Conservation (phyloP, 176 grass and related monocot species). For the Zizania latifolia region DNA sequence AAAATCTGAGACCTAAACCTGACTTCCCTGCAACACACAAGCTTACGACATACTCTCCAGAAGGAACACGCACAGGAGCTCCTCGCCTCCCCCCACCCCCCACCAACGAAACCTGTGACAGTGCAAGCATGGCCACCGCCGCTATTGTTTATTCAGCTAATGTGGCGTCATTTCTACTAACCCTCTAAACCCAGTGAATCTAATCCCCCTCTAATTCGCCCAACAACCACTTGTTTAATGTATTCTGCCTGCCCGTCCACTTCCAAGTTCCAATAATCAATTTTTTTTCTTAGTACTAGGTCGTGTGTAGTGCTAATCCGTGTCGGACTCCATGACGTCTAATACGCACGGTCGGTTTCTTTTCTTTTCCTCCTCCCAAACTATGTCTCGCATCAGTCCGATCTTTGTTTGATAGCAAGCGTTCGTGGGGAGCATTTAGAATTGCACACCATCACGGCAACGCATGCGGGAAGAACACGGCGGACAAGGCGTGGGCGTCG, state of each 20-base stretch:
- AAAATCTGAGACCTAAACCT: no score
- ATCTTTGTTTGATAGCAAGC: not conserved
- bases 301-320: conserved; percentile 17
- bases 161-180: not conserved
- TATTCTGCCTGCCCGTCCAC: not conserved
- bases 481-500: not conserved
- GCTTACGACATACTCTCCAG: no score
- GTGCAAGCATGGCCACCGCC: not conserved
- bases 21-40: no score
- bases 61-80: no score
- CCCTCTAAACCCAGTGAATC: conserved; percentile 12
- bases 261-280: not conserved
- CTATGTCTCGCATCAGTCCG: not conserved
- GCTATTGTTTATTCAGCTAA: not conserved
- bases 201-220: not conserved
- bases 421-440: not conserved
- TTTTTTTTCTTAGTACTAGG: not conserved
- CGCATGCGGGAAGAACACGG: no score
- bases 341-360: not conserved
- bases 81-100: no score
- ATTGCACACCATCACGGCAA: no score
- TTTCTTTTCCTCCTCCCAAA: not conserved
- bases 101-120: not conserved
- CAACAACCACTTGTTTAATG: conserved; percentile 1
- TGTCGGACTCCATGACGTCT: conserved; percentile 19